Evolutionary conservation across 2,329 filamentous ascomycete species (phyloP), one percentile per base, ranked within the genome.

Genomic region (Didymellaceae sp.): DNA sequence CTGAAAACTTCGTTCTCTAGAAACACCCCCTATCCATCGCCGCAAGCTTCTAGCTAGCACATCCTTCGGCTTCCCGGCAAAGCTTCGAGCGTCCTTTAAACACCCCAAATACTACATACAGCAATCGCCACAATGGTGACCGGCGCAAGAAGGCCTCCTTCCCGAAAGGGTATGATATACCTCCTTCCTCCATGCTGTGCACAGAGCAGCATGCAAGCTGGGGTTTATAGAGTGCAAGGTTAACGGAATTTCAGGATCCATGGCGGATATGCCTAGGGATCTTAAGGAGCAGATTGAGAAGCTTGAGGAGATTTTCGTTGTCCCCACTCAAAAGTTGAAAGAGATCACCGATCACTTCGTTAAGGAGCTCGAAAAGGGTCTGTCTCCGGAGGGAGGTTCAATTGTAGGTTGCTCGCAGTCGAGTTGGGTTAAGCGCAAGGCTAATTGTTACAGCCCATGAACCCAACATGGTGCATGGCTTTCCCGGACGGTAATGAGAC

Each of bases 391-490:
- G 76, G 93, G 93, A 56, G 92, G 91, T 54, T 95, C 88, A 73
- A 97, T 99, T 75, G 91, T 96, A 75, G 81, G 90, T 81, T 25
- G 18, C 34, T 21, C 1, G 4, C 8, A 30, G 5, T 34, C 14
- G 17, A 3, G 17, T 11, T 26, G 26, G 7, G 10, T 16, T 62
- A 94, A 89, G 90, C 90, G 54, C 95, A 95, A 90, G 95, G 95
- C 76, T 88, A 90, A 54, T 47, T 22, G 1, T 22, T 10, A 35
- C 63, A 96, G 90, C 93, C 93, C 57, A 97, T 97, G 93, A 97
- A 96, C 76, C 89, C 93, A 51, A 97, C 93, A 52, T 97, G 93
- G 93, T 92, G 95, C 54, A 91, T 97, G 86, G 86, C 85, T 40
- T 92, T 90, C 74, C 93, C 93, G 30, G 88, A 89, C 70, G 93